phyloP scores from a whole-genome alignment of 2,329 filamentous ascomycete genomes.

The Phyllosticta citriasiana region DNA sequence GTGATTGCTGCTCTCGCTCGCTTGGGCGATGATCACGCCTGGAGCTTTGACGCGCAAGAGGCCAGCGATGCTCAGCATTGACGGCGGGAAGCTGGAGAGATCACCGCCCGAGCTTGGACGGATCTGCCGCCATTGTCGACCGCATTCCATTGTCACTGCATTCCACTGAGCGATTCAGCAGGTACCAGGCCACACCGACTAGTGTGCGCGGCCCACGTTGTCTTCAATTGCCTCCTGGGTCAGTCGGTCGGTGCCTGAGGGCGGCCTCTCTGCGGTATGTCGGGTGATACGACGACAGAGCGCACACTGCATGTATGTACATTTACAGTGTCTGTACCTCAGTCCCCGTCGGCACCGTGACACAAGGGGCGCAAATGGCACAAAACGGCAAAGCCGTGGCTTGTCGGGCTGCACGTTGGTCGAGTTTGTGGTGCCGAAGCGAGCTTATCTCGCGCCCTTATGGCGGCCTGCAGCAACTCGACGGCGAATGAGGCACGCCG shows the following conservation, averaged over 20 bases:
- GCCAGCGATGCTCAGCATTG: neutral
- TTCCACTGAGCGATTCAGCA: neutral
- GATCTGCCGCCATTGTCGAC: neutral
- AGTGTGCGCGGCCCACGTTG: neutral
- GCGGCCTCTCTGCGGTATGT: neutral
- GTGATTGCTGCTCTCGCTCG: neutral
- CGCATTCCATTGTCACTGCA: neutral
- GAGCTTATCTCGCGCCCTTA: constrained; percentile 15
- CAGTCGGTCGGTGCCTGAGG: neutral
- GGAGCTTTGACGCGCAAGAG: neutral
- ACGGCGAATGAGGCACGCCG: constrained; percentile 18
- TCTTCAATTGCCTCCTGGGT: neutral
- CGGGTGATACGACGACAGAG: neutral
- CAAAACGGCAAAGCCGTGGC: constrained; percentile 9
- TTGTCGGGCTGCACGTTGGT: constrained; percentile 17
- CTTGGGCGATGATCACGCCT: neutral
- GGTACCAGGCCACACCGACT: neutral
- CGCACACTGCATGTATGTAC: neutral
- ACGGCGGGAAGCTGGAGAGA: no score
- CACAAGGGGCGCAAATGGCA: constrained; percentile 6
- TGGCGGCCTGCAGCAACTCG: constrained; percentile 14
- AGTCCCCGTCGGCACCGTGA: neutral
- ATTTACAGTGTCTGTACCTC: neutral
- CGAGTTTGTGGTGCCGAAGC: constrained; percentile 19
- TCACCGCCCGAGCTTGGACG: neutral